Base-by-base conservation (phyloP, 1,139 yeast genomes). In the Pichia sp. region DNA sequence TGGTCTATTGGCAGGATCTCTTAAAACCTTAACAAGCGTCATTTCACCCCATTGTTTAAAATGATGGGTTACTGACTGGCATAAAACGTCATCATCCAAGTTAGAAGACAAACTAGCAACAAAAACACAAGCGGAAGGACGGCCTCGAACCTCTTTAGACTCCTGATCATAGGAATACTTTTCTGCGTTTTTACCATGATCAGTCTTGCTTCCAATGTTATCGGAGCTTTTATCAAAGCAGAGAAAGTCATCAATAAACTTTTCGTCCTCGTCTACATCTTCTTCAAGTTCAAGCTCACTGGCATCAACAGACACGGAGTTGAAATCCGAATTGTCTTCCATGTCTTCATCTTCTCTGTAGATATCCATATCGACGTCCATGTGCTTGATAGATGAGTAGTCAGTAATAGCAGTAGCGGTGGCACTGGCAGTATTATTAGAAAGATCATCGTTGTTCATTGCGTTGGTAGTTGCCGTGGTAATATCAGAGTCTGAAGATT, bases 101-200 rank as follows among this genome's bases (percentile, higher is more conserved):
- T 65, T 60, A 0, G 87, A 69, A 6, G 83, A 72, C 39, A 85
- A 71, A 53, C 87, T 72, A 23, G 95, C 96, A 36, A 86, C 96
- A 63, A 86, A 86, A 1, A 85, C 83, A 58, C 95, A 86, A 4
- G 94, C 77, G 0, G 94, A 80, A 13, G 94, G 95, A 27, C 84
- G 67, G 11, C 61, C 62, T 41, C 54, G 49, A n/a, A 40, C 39
- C 27, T 42, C 45, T 19, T 38, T 29, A 9, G 39, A 35, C 26
- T 38, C 40, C 31, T 27, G 30, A 24, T 40, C 44, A 31, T 38
- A 40, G 17, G 31, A 25, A 28, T 22, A 29, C 10, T 22, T 18
- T 17, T 26, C 20, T 24, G 20, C 29, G 26, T 39, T 42, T 25
- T 25, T 25, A 9, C 16, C 16, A 25, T 25, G 16, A 10, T 45